phyloP scores from a whole-genome alignment of 2,329 filamentous ascomycete genomes.

The Lachnellula hyalina region DNA sequence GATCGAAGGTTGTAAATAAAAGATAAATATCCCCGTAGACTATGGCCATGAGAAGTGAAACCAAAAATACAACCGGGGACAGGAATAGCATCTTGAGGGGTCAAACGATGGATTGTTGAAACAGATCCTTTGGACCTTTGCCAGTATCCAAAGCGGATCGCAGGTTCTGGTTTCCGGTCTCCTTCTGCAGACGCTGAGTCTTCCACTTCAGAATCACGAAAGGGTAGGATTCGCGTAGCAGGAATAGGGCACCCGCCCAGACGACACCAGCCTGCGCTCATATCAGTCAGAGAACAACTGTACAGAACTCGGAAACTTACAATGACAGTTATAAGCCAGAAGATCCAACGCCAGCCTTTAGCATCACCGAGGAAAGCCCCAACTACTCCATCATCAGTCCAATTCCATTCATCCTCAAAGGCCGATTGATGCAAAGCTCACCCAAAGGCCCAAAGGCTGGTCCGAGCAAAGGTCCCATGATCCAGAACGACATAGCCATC shows the following conservation, averaged over 20 bases:
- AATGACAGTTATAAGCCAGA: constrained; percentile 32
- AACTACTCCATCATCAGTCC: background rate
- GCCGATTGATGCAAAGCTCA: background rate
- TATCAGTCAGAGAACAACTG: background rate
- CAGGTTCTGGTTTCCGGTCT: constrained; percentile 33
- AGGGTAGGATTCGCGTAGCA: constrained; percentile 40
- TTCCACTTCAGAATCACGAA: constrained; percentile 39
- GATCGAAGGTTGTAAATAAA: constrained; percentile 34
- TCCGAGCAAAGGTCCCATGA: constrained; percentile 37
- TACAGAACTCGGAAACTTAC: background rate
- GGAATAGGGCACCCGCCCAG: background rate
- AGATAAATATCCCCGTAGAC: constrained; percentile 34
- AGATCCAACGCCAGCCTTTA: constrained; percentile 34
- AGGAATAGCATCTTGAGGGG: constrained; percentile 33
- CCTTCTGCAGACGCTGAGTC: constrained; percentile 40
- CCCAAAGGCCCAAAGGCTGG: constrained; percentile 38
- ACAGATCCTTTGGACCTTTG: constrained; percentile 22
- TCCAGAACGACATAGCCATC: constrained; percentile 48
- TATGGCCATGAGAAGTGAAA: constrained; percentile 31
- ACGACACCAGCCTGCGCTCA: background rate
- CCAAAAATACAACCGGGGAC: constrained; percentile 29
- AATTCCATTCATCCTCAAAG: background rate
- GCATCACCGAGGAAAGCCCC: constrained; percentile 31
- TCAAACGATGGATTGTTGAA: constrained; percentile 30
- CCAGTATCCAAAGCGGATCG: constrained; percentile 40